phyloP scores from a whole-genome alignment of 192 early-diverging fungal species.

The Coemansia sp. region DNA sequence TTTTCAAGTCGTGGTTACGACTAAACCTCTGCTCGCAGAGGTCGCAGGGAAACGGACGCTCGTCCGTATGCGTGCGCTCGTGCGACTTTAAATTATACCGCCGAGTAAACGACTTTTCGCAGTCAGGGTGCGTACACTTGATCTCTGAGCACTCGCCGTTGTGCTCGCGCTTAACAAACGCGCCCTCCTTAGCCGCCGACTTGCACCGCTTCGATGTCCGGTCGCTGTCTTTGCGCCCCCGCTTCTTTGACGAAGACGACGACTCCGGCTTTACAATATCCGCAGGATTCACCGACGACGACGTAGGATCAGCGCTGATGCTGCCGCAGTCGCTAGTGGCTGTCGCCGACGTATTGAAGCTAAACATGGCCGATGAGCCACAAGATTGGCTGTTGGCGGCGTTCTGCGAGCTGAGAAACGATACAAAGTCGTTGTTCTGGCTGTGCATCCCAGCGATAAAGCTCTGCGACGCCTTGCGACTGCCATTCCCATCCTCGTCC shows the following conservation, averaged over 20 bases:
- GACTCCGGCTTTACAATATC: not conserved
- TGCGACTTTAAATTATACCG: constrained; percentile 89
- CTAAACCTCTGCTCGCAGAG: constrained; percentile 68
- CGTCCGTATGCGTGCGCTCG: constrained; percentile 73
- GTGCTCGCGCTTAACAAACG: not conserved
- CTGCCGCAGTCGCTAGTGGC: not conserved
- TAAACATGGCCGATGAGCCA: too few relatives aligned
- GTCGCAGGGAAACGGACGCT: constrained; percentile 68
- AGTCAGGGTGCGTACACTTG: constrained; percentile 68
- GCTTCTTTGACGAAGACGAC: constrained; percentile 7
- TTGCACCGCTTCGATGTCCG: constrained; percentile 22
- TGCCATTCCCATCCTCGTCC: constrained; percentile 33
- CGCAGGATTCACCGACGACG: constrained; percentile 13
- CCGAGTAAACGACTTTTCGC: constrained; percentile 82
- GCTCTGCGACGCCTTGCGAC: constrained; percentile 25
- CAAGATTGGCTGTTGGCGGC: not conserved
- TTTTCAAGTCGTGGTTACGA: constrained; percentile 76
- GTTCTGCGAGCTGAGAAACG: not conserved
- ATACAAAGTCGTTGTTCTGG: constrained; percentile 2
- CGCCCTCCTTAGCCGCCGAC: not conserved
- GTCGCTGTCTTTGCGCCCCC: constrained; percentile 11
- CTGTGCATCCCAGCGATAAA: not conserved
- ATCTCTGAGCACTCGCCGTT: constrained; percentile 33
- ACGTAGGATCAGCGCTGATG: not conserved
- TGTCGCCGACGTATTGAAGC: not conserved